A percentile compares a stretch with the other conserved stretches of the same genome.
phyloP scores from a whole-genome alignment of 805 yeast genomes.

The Candida chauliodis region DNA sequence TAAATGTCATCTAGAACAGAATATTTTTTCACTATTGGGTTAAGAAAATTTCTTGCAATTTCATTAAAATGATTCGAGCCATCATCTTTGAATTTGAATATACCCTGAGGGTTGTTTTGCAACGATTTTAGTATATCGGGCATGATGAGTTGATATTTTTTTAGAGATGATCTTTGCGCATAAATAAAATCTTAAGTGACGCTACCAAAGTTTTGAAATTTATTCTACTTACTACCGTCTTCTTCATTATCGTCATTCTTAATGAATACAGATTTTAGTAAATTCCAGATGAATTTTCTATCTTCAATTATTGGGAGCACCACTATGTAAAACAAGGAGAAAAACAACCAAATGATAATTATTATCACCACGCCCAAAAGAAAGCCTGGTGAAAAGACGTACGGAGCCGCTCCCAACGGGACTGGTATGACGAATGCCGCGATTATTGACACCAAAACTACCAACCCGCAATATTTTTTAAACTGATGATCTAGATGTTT shows the following conservation, averaged over 20 bases:
- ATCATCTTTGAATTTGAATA: constrained; percentile 17
- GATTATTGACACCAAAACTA: constrained; percentile 18
- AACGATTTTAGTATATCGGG: constrained; percentile 21
- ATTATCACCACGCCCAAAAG: constrained; percentile 27
- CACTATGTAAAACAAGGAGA: constrained; percentile 12
- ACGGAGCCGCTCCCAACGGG: constrained; percentile 30
- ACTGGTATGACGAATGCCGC: constrained; percentile 30
- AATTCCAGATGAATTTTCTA: background rate
- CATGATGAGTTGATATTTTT: constrained; percentile 12
- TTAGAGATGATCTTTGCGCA: constrained; percentile 7
- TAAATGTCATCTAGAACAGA: constrained; percentile 79
- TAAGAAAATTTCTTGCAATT: constrained; percentile 49
- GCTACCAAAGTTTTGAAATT: constrained; percentile 5
- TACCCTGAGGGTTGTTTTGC: constrained; percentile 20
- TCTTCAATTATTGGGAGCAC: background rate
- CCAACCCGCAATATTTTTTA: constrained; percentile 22
- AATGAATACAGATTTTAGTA: background rate
- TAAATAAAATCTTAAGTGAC: background rate
- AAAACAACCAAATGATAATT: constrained; percentile 32
- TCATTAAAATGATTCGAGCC: constrained; percentile 20
- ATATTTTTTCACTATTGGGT: constrained; percentile 50
- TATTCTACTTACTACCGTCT: too few species aligned
- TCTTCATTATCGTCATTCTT: too few species aligned
- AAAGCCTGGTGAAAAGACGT: constrained; percentile 28
- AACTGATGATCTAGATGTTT: constrained; percentile 24